phyloP scores from a whole-genome alignment of 352 stramenopile species.

The Pythium diclinum region DNA sequence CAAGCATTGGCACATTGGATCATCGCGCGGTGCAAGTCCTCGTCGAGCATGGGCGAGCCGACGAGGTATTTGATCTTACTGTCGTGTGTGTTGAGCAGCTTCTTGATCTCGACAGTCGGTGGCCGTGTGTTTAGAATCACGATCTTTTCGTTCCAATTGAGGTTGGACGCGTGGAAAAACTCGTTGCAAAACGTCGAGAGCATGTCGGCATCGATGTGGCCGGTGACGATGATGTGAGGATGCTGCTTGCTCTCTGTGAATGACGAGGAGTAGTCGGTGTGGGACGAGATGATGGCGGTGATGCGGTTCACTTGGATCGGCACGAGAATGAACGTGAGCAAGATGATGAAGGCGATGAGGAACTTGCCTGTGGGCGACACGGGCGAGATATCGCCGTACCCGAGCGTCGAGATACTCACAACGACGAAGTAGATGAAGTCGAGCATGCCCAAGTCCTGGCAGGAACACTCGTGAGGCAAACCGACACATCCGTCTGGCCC shows the following conservation, averaged over 20 bases:
- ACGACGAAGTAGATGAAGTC: conserved; percentile 82
- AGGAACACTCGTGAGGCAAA: conserved; percentile 28
- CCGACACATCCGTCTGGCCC: conserved; percentile 10
- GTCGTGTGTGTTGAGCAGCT: conserved; percentile 69
- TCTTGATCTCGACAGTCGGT: conserved; percentile 64
- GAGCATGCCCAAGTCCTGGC: conserved; percentile 61
- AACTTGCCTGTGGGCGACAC: conserved; percentile 67
- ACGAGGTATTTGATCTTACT: conserved; percentile 85
- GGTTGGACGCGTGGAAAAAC: conserved; percentile 83
- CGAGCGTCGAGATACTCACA: conserved; percentile 83
- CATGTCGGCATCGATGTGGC: conserved; percentile 63
- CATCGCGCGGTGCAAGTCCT: conserved; percentile 64
- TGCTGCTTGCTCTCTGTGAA: conserved; percentile 71
- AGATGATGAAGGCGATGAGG: conserved; percentile 75
- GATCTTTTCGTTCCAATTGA: conserved; percentile 81
- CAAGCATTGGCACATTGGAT: conserved; percentile 53
- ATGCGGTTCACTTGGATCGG: conserved; percentile 78
- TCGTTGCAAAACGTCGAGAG: conserved; percentile 72
- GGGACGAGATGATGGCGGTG: conserved; percentile 70
- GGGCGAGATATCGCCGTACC: conserved; percentile 77
- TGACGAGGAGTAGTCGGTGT: conserved; percentile 74
- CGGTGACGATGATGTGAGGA: conserved; percentile 71
- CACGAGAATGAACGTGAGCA: conserved; percentile 81
- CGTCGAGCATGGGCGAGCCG: conserved; percentile 72
- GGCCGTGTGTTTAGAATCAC: conserved; percentile 70